Percentiles rank a stretch among this genome's conserved stretches.
phyloP scores from a whole-genome alignment of 768 basidiomycete species.

The Porphyrellus cyaneotinctus region DNA sequence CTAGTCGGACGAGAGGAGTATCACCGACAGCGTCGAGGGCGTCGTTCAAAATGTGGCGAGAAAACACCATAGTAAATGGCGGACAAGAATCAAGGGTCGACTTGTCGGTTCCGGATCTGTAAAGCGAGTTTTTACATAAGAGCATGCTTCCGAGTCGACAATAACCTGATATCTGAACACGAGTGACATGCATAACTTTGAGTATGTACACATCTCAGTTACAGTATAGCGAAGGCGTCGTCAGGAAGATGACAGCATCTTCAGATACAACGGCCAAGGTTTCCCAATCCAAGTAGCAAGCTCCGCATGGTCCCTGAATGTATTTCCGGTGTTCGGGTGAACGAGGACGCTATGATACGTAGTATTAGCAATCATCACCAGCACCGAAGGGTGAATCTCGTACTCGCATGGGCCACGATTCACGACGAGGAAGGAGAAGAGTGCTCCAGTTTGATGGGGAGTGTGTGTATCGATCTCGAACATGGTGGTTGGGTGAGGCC shows the following conservation, averaged over 20 bases:
- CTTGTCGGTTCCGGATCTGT: slow-evolving; percentile 9
- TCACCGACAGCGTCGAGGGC: slow-evolving; percentile 85
- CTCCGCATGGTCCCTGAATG: slow-evolving; percentile 58
- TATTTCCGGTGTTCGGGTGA: slow-evolving; percentile 64
- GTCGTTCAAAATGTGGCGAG: slow-evolving; percentile 58
- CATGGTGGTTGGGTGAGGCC: slow-evolving; percentile 70
- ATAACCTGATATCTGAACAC: no score
- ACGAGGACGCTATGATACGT: slow-evolving; percentile 49
- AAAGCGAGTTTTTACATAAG: background rate
- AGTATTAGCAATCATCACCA: background rate
- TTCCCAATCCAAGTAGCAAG: slow-evolving; percentile 63
- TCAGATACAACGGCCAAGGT: slow-evolving; percentile 48
- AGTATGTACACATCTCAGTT: no score
- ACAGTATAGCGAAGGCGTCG: no score
- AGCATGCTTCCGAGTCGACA: no score
- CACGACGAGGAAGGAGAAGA: slow-evolving; percentile 66
- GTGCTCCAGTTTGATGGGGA: slow-evolving; percentile 64
- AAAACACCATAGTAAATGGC: slow-evolving; percentile 23
- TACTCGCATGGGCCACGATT: slow-evolving; percentile 71
- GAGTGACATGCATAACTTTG: no score
- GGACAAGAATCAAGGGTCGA: background rate
- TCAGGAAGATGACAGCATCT: background rate
- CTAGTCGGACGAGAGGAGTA: slow-evolving; percentile 86
- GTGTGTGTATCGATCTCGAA: slow-evolving; percentile 66
- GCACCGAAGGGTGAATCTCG: slow-evolving; percentile 24